Evolutionary conservation across 345 rosid genomes (phyloP), one percentile per base, ranked within the genome.

Genomic region (Eutrema yunnanense): DNA sequence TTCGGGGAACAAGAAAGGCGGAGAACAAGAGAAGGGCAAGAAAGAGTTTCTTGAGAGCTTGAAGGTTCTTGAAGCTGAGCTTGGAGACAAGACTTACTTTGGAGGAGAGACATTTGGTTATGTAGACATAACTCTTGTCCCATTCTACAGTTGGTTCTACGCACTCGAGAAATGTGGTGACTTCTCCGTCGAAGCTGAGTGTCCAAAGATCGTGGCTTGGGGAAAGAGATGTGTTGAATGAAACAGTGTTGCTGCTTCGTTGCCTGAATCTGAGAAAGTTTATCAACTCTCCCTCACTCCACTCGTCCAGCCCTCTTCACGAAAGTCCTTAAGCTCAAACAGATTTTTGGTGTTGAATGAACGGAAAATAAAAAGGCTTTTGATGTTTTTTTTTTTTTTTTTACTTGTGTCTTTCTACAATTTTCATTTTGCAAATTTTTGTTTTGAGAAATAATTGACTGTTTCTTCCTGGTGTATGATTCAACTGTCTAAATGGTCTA

Each of bases 91-190:
- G 27, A 0, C 48, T 53, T 78, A 78, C 66, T 78, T 78, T 2
- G 74, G 81, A 42, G 78, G 81, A 44, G 78, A 73, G 41, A 67
- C 62, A 46, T 65, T 78, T 47, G 78, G 74, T 47, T 73, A 50
- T 50, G 81, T 78, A 26, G 81, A 78, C 41, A 62, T 78, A 47
- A 8, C 66, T 55, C 78, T 78, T 58, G 71, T 78, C 40, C 81
- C 81, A 19, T n/a, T n/a, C n/a, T n/a, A 73, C 29, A 73, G 81
- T 57, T 78, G 81, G 81, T 78, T 78, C 62, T 47, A 73, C 14
- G 71, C 74, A 34, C 65, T 67, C 5, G 78, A 78, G 71, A 55
- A 67, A 53, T 52, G 69, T 67, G 81, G 81, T 26, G 59, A 55
- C 14, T 73, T 78, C 60, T 73, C 78, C 11, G 66, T 78, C 3